Percentiles rank a stretch among this genome's conserved stretches.
Evolutionary conservation across 805 yeast species (phyloP).

Genomic region (Zygosaccharomyces pseudorouxii): DNA sequence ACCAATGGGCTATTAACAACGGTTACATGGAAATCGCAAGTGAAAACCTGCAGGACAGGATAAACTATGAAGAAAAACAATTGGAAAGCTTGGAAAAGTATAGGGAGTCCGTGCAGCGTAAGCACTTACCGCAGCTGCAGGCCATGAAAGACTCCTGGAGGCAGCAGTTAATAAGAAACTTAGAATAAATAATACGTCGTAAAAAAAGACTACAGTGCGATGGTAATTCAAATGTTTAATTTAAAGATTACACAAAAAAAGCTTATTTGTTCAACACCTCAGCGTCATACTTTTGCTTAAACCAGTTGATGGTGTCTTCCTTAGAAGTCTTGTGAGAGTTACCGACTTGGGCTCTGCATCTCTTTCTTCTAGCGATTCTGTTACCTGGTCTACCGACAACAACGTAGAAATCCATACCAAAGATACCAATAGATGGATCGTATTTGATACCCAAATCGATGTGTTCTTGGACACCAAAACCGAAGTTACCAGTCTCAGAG

Average conservation of each 20-base stretch:
- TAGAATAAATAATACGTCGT: slow-evolving; percentile 1
- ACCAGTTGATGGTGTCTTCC: slow-evolving; percentile 96
- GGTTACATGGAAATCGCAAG: slow-evolving; percentile 33
- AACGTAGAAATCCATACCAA: slow-evolving; percentile 99
- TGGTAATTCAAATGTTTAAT: slow-evolving; percentile 7
- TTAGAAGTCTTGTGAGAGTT: slow-evolving; percentile 85
- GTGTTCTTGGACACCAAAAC: slow-evolving; percentile 99
- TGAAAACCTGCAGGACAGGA: slow-evolving; percentile 26
- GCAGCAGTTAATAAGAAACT: slow-evolving; percentile 39
- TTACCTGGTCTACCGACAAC: slow-evolving; percentile 99
- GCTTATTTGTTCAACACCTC: slow-evolving; percentile 80
- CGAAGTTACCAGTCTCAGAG: slow-evolving; percentile 99
- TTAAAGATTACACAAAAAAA: slow-evolving; percentile 8
- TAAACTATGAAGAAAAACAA: slow-evolving; percentile 39
- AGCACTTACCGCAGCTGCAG: slow-evolving; percentile 42
- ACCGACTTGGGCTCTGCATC: slow-evolving; percentile 84
- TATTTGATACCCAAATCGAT: slow-evolving; percentile 99
- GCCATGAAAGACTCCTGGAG: slow-evolving; percentile 49
- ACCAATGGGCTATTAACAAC: slow-evolving; percentile 38
- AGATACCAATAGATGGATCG: slow-evolving; percentile 98
- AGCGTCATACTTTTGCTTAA: slow-evolving; percentile 99
- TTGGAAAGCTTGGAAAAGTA: slow-evolving; percentile 41
- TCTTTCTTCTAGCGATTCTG: slow-evolving; percentile 98
- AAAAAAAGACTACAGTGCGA: slow-evolving; percentile 6
- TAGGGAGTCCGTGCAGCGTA: slow-evolving; percentile 42